Evolutionary conservation across 257 asterid genomes (phyloP).

Genomic region (Buddleja alternifolia): DNA sequence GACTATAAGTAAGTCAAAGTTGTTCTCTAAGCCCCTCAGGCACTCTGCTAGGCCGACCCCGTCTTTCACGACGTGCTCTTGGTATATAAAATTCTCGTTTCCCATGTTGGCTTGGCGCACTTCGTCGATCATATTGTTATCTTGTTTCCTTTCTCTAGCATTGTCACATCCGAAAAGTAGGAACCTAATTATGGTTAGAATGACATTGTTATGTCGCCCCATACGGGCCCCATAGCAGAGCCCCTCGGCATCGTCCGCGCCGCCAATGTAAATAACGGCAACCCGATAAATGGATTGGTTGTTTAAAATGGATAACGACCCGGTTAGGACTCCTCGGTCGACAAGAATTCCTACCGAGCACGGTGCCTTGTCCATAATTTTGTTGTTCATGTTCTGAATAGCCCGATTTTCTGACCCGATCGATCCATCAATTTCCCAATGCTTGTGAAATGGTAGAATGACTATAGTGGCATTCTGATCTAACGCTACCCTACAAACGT

Average conservation of each 20-base stretch:
- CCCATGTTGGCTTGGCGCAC: conserved; percentile 41
- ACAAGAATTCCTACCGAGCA: conserved; percentile 53
- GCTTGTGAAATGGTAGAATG: conserved; percentile 56
- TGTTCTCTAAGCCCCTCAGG: conserved; percentile 31
- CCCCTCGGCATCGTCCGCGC: conserved; percentile 59
- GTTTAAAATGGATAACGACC: conserved; percentile 38
- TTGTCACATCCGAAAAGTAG: conserved; percentile 50
- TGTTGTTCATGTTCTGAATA: conserved; percentile 40
- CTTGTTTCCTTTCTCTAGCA: conserved; percentile 48
- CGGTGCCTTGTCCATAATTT: conserved; percentile 44
- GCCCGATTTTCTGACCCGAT: conserved; percentile 39
- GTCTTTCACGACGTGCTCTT: conserved; percentile 54
- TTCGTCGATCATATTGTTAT: conserved; percentile 47
- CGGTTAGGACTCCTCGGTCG: conserved; percentile 46
- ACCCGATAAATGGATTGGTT: conserved; percentile 35
- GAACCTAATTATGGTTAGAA: conserved; percentile 42
- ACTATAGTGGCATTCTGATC: conserved; percentile 47
- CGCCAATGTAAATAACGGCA: conserved; percentile 53
- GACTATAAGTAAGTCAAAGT: conserved; percentile 47
- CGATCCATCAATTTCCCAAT: conserved; percentile 57
- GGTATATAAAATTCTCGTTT: conserved; percentile 42
- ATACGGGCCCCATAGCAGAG: conserved; percentile 51
- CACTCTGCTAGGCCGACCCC: conserved; percentile 49
- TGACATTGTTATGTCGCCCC: conserved; percentile 43
- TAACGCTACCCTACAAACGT: conserved; percentile 43